Evolutionary conservation across 768 basidiomycete species (phyloP).

Genomic region (Suillus luteus): DNA sequence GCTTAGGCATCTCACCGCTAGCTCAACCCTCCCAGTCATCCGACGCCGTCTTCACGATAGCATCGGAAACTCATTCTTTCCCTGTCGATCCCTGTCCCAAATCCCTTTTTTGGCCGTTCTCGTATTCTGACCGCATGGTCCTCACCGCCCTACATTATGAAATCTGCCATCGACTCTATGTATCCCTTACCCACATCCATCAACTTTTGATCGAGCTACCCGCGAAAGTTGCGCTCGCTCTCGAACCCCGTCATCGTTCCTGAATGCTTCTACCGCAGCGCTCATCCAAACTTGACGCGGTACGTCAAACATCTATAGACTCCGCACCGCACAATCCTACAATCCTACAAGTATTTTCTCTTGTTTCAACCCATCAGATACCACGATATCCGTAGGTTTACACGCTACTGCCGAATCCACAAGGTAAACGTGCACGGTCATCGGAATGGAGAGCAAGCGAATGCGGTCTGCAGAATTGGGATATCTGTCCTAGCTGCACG

Average conservation of each 20-base stretch:
- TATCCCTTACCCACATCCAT: neutral
- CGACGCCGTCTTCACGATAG: neutral
- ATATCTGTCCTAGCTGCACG: neutral
- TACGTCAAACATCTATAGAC: neutral
- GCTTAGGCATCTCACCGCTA: neutral
- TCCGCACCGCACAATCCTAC: neutral
- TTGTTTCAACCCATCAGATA: neutral
- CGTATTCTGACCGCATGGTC: neutral
- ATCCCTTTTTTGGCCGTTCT: neutral
- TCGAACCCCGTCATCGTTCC: neutral
- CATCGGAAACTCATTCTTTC: neutral
- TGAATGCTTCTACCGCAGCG: neutral
- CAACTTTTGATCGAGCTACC: slow-evolving; percentile 4
- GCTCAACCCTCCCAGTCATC: neutral
- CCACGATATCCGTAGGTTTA: neutral
- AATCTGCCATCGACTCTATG: neutral
- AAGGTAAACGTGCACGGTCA: neutral
- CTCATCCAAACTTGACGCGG: neutral
- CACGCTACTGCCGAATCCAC: neutral
- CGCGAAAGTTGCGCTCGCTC: slow-evolving; percentile 5
- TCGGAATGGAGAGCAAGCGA: neutral
- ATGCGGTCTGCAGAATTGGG: neutral
- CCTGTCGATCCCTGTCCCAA: neutral
- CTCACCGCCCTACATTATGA: neutral
- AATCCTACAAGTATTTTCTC: neutral